Evolutionary conservation across 306 rosid genomes (phyloP).

Genomic region (Purshia tridentata): DNA sequence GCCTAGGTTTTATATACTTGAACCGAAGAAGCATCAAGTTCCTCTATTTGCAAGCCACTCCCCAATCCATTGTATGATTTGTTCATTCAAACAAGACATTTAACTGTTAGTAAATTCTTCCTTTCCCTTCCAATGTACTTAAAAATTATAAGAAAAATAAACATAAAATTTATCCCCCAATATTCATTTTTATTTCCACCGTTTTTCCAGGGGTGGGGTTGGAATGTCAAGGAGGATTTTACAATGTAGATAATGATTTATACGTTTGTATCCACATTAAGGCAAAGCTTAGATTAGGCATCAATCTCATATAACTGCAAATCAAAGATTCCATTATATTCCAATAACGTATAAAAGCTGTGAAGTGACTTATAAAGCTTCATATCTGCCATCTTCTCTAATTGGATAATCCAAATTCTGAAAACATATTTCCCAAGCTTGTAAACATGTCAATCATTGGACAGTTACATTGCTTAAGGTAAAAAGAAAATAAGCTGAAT

Average conservation of each 20-base stretch:
- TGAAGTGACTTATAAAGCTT: background rate
- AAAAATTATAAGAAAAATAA: too few relatives aligned
- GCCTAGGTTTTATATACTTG: background rate
- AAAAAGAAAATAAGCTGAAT: too few relatives aligned
- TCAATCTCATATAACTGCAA: background rate
- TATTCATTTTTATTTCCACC: background rate
- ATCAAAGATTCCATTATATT: background rate
- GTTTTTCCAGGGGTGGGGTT: background rate
- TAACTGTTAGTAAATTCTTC: background rate
- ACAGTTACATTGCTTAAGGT: too few relatives aligned
- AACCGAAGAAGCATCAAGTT: background rate
- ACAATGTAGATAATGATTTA: background rate
- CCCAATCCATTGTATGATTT: background rate
- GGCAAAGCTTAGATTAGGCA: background rate
- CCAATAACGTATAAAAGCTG: background rate
- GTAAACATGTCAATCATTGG: background rate
- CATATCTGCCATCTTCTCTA: background rate
- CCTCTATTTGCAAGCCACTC: background rate
- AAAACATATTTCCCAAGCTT: background rate
- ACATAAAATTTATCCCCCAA: background rate
- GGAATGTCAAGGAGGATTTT: background rate
- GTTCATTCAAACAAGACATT: background rate
- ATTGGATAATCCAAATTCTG: background rate
- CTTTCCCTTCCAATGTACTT: background rate
- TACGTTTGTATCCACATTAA: background rate